A percentile compares a stretch with the other conserved stretches of the same genome.
Evolutionary conservation across 139 green algal genomes (phyloP).

Genomic region (Volvox africanus): DNA sequence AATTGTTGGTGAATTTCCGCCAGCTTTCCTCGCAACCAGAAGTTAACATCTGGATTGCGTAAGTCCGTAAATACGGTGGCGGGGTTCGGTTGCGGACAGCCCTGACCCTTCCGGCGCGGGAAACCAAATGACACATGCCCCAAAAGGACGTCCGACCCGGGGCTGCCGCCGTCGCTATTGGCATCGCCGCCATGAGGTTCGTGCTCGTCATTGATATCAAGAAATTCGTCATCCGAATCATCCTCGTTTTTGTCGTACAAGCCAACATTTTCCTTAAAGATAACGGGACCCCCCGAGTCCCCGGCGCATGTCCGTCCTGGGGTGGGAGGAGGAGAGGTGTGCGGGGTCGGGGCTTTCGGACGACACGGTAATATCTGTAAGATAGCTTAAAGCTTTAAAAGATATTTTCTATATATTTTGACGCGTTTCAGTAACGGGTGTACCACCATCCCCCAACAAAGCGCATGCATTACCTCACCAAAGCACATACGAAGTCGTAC

Average conservation of each 20-base stretch:
- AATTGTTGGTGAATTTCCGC: constrained; percentile 3
- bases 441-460: no score
- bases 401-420: no score
- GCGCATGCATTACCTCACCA: no score
- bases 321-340: not conserved
- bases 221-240: not conserved
- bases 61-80: constrained; percentile 44
- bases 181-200: not conserved
- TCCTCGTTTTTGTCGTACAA: no score
- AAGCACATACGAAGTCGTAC: no score
- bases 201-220: not conserved
- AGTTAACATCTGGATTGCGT: not conserved
- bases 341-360: no score
- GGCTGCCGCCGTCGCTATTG: not conserved
- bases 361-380: no score
- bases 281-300: constrained; percentile 37
- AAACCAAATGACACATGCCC: constrained; percentile 46
- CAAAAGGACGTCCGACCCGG: constrained; percentile 18
- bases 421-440: no score
- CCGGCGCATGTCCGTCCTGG: constrained; percentile 46
- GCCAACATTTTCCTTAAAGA: not conserved
- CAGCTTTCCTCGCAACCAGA: constrained; percentile 1
- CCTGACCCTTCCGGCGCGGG: constrained; percentile 36
- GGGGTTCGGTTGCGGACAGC: constrained; percentile 48
- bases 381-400: no score